Base-by-base conservation (phyloP, 2,329 filamentous ascomycete genomes). In the Knufia fluminis region DNA sequence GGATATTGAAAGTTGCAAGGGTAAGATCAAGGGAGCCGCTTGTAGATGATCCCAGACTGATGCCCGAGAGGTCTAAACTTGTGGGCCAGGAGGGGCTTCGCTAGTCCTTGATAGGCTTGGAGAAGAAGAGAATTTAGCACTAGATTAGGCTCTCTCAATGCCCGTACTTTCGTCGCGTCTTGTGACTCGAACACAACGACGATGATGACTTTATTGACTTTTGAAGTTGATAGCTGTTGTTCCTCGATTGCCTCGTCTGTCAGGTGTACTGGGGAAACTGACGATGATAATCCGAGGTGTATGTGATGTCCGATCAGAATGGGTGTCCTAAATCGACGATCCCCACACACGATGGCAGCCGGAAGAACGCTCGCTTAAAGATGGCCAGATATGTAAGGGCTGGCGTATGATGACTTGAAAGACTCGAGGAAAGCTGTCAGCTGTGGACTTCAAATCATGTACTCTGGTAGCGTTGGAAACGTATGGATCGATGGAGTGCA, bases 41-140 rank as follows among this genome's bases (percentile, higher is more conserved):
- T 28, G 7, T 14, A 42, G 9, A 7, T 12, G 16, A 24, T 14
- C 6, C 39, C 39, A 22, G 16, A 19, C 9, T 16, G 41, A 23
- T 28, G 41, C 22, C 24, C 22, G 16, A 44, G 24, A 20, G 44
- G 42, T 19, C 20, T 33, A 4, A 26, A 33, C 7, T 3, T 14
- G 42, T 45, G 42, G 42, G 20, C 20, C 19, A 3, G 26, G 3
- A 22, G 40, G n/a, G n/a, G 6, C 40, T 8, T 19, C 24, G 42
- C 42, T 45, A 45, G 42, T 45, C 24, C 42, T 20, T 26, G 26
- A 45, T 32, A 22, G 38, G 38, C 22, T 24, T 41, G 38, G 33
- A 17, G 33, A 16, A n/a, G 10, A 36, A 36, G 10, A 36, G 16
- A 36, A 36, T 36, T 36, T 16, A 14, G 33, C 33, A 14, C 33